Percentiles rank a stretch among this genome's conserved stretches.
phyloP scores from a whole-genome alignment of 1,139 yeast species.

The Diutina sp. region DNA sequence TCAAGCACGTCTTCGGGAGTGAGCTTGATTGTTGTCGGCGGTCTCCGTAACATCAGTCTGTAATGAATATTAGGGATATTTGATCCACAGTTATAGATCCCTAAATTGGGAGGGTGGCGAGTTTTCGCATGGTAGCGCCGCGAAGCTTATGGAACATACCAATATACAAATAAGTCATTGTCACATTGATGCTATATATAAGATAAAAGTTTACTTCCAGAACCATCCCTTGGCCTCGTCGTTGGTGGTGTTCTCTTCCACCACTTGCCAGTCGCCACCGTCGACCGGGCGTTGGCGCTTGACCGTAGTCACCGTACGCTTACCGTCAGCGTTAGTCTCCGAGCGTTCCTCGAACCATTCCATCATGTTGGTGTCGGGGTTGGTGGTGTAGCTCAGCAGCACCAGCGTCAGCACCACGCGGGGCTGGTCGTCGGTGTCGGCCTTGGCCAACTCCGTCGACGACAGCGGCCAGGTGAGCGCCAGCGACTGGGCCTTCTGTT shows the following conservation, averaged over 20 bases:
- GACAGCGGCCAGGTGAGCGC: neutral
- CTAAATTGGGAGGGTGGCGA: neutral
- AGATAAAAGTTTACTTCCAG: neutral
- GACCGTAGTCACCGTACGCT: neutral
- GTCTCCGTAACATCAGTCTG: conserved; percentile 41
- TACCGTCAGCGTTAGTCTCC: neutral
- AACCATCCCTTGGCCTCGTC: neutral
- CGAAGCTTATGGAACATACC: neutral
- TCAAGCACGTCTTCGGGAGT: conserved; percentile 56
- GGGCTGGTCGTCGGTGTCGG: neutral
- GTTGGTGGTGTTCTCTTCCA: neutral
- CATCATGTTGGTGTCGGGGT: neutral
- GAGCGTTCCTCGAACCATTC: neutral
- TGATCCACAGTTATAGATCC: too few species aligned
- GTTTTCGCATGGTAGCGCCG: neutral
- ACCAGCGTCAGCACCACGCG: neutral
- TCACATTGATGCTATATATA: neutral
- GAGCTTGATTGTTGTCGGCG: conserved; percentile 49
- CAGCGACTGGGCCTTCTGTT: neutral
- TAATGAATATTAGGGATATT: neutral
- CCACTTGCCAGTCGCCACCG: neutral
- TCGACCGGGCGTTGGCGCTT: neutral
- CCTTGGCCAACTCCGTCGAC: neutral
- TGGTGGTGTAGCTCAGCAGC: neutral
- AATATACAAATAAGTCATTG: neutral